A percentile compares a stretch with the other conserved stretches of the same genome.
Conservation (phyloP, 1,284 basidiomycete genomes). For the Ganoderma meredithae region DNA sequence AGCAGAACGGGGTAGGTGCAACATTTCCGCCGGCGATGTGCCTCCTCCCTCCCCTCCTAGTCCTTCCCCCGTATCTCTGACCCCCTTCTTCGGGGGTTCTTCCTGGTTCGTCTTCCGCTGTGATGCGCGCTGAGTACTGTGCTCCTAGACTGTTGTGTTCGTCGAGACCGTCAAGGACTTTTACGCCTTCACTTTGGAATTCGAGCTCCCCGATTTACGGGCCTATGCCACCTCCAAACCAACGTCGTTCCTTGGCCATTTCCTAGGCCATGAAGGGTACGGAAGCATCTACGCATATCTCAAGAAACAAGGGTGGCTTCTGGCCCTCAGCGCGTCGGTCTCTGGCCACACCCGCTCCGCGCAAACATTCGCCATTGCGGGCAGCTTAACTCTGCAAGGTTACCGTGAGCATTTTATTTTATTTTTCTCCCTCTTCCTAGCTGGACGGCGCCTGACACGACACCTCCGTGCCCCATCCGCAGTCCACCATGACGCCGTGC, state of each 20-base stretch:
- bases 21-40: not conserved
- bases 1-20: slow-evolving; percentile 50
- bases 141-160: slow-evolving; percentile 56
- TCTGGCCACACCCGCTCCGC: slow-evolving; percentile 57
- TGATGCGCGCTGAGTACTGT: not conserved
- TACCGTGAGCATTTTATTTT: slow-evolving; percentile 48
- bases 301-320: slow-evolving; percentile 72
- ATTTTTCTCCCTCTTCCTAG: not conserved
- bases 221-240: slow-evolving; percentile 62
- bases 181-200: slow-evolving; percentile 61
- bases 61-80: not conserved
- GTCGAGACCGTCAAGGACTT: slow-evolving; percentile 70
- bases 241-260: slow-evolving; percentile 64
- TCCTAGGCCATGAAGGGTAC: slow-evolving; percentile 74
- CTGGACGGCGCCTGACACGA: not conserved
- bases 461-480: not conserved
- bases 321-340: slow-evolving; percentile 56
- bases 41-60: no score
- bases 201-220: slow-evolving; percentile 64
- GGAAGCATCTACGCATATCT: slow-evolving; percentile 70
- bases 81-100: no score
- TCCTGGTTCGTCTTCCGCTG: not conserved
- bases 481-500: slow-evolving; percentile 64
- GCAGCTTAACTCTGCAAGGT: slow-evolving; percentile 67
- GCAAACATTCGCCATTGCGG: slow-evolving; percentile 63